Base-by-base conservation (phyloP, 768 basidiomycete species). In the Podaxis sp. region DNA sequence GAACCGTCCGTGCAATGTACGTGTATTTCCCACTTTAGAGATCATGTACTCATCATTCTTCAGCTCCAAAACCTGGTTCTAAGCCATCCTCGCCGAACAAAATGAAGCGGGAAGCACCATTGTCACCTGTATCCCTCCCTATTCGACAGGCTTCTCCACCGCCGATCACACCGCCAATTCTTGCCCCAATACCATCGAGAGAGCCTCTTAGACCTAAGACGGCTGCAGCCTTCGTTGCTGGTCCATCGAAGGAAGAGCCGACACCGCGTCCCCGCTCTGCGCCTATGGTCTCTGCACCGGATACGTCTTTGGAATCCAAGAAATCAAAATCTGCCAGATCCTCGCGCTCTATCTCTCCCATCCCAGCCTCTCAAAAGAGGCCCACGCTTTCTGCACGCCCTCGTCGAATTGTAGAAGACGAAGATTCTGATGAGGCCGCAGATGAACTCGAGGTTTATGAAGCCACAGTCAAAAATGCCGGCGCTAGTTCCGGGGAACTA, bases 361-460 rank as follows among this genome's bases (percentile, higher is more conserved):
- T 6, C 20, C 38, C 15, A 10, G 26, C 20, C 2, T 15, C 13
- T 12, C 11, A n/a, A 11, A 28, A 13, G 33, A n/a, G 24, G 0
- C 33, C 15, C 12, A 24, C 48, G 20, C 46, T 12, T 30, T 33
- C 37, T 20, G 37, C 46, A 24, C 54, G 30, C 12, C 5, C 13
- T 1, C 20, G 33, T 10, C 36, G 17, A 4, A 17, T n/a, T 26
- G 12, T 24, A 28, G 36, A 28, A 20, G 26, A n/a, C 13, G 37
- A 51, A 22, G 55, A 56, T 40, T 56, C 55, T 5, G 37, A 28
- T 13, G 49, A 37, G 12, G 46, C 26, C 12, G 53, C 41, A 13
- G 55, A 62, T 13, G 61, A 62, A 40, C 37, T 26, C 3, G 61
- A 62, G 26, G 61, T 40, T 49, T 22, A 22, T 30, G 24, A 40